Evolutionary conservation across 305 asterid genomes (phyloP).

Genomic region (Fraxinus nigra): DNA sequence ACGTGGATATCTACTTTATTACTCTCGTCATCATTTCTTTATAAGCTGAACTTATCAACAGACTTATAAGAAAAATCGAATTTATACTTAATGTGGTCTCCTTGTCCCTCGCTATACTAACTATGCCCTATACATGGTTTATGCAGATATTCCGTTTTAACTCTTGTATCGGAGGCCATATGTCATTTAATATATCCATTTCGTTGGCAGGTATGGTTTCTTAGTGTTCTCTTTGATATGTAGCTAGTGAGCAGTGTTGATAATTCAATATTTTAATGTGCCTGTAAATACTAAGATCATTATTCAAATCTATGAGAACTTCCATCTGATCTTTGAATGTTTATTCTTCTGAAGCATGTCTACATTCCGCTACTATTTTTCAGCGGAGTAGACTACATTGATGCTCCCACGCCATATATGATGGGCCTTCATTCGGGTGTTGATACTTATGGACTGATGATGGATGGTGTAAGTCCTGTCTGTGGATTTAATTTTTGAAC

Average conservation of each 20-base stretch:
- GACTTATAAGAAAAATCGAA: neutral
- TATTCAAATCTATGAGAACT: slow-evolving; percentile 32
- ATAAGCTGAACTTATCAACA: neutral
- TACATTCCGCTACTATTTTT: slow-evolving; percentile 98
- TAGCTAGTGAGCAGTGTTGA: slow-evolving; percentile 23
- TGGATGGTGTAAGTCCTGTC: slow-evolving; percentile 90
- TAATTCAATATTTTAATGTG: slow-evolving; percentile 5
- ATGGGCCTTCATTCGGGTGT: slow-evolving; percentile 99
- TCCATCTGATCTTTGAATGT: slow-evolving; percentile 50
- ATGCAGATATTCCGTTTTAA: slow-evolving; percentile 90
- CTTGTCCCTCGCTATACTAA: slow-evolving; percentile 9
- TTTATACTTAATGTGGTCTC: neutral
- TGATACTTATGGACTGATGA: slow-evolving; percentile 77
- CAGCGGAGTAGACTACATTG: slow-evolving; percentile 99
- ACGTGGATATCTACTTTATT: neutral
- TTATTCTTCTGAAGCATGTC: slow-evolving; percentile 96
- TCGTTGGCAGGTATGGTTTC: slow-evolving; percentile 86
- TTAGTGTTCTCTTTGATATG: slow-evolving; percentile 13
- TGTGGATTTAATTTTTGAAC: slow-evolving; percentile 22
- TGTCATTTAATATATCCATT: slow-evolving; percentile 98
- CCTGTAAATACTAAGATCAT: slow-evolving; percentile 16
- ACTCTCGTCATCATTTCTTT: neutral
- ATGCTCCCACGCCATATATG: slow-evolving; percentile 99
- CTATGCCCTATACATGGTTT: slow-evolving; percentile 18
- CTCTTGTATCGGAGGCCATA: slow-evolving; percentile 95